Evolutionary conservation across 495 filamentous ascomycete species (phyloP), one percentile per base, ranked within the genome.

Genomic region (Penicillium flavigenum): DNA sequence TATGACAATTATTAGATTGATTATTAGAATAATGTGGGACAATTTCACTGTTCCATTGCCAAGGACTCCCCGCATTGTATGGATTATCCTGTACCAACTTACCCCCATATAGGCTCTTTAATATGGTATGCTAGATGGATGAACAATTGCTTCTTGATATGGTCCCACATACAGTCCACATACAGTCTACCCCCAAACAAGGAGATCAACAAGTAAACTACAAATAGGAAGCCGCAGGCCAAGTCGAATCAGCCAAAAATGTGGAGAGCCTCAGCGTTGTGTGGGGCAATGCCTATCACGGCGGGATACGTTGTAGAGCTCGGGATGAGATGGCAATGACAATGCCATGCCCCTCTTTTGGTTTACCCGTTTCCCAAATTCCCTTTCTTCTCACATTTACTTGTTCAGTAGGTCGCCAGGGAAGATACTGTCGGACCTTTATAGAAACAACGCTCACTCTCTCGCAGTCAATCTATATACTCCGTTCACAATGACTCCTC

Each of bases 401-500:
- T 32, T 3, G 1, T 32, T 32, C n/a, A 22, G 42, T 44, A 24
- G n/a, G 3, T 34, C 24, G 2, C 14, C 31, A 48, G 27, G 46
- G 32, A 48, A 14, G 27, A 48, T 46, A 14, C 5, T 8, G 7
- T 32, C 5, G 14, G 4, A 32, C n/a, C 0, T 41, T 29, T 3
- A 20, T 19, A n/a, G 2, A 11, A 22, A 19, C n/a, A 44, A 41
- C 36, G 17, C 43, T 55, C 6, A 47, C 5, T 29, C 17, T 19
- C 22, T 5, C 10, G n/a, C 22, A 47, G 53, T n/a, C 5, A 26
- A 54, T 46, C 52, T 19, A 32, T 36, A 45, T 45, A 42, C 43
- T 52, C 55, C 62, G 17, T 51, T 62, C 63, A 69, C 29, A 31
- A 77, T 77, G 74, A 63, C 69, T 48, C 66, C 66, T 60, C 64